Evolutionary conservation across 106 monocot genomes (phyloP), one percentile per base, ranked within the genome.

Genomic region (Allium sativum): DNA sequence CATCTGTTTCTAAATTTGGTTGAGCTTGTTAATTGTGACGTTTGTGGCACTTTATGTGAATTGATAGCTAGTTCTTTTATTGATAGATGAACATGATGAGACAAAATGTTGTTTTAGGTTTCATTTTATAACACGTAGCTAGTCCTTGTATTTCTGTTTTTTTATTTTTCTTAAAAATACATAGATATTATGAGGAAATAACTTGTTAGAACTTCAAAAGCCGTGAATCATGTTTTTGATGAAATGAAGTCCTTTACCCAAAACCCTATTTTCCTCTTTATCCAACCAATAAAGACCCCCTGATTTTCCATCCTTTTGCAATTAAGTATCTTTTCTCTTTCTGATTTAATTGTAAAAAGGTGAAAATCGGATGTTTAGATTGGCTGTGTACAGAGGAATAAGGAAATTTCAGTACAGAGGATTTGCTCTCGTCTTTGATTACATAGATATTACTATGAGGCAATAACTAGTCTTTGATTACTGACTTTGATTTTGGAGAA

Each of bases 41-140:
- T 31, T 20, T 21, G 56, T 14, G 10, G 56, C 20, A 3, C 9
- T 31, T 21, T 56, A 11, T 22, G 7, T 56, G 56, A 56, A 56
- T 56, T 56, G 56, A 56, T 56, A 56, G 56, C 56, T 56, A 56
- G 31, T 56, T 31, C 56, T 56, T 56, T 18, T 21, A 56, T 56
- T 56, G 56, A 56, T 56, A 56, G 21, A 10, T 56, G 14, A 21
- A 20, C 56, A 5, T 21, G 56, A 56, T 21, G 22, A 56, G 56
- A 56, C 56, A 56, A 56, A 56, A 15, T 2, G 5, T 20, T 56
- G 22, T 21, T 21, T 56, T 20, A 21, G 7, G 21, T 11, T 56
- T 13, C 10, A 56, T 56, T 12, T 21, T 55, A 20, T 4, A 16
- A 12, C 18, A 2, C 20, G 20, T 16, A 16, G 19, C 54, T 55